Conservation (phyloP, 2,329 filamentous ascomycete genomes). For the Sphaerulina musiva region DNA sequence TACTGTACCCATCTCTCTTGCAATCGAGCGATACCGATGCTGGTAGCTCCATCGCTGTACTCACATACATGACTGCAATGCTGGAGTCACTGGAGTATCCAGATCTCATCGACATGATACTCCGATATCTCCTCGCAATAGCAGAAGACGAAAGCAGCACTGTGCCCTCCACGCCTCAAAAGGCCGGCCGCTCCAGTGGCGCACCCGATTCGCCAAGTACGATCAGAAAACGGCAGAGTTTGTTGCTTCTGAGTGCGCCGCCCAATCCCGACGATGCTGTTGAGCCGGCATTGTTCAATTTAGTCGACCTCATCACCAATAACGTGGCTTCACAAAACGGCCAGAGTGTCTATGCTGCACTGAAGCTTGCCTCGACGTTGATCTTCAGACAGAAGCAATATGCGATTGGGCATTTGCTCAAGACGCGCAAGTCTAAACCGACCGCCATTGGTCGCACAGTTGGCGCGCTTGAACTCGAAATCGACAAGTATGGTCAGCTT, state of each 20-base stretch:
- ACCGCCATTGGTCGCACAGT: constrained; percentile 56
- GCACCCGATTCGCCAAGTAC: constrained; percentile 48
- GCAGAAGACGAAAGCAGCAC: constrained; percentile 48
- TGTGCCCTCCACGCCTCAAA: constrained; percentile 41
- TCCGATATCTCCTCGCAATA: constrained; percentile 84
- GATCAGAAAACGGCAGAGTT: constrained; percentile 75
- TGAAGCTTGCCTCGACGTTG: constrained; percentile 81
- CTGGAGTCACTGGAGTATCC: constrained; percentile 87
- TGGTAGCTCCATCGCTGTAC: constrained; percentile 88
- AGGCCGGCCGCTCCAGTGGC: constrained; percentile 53
- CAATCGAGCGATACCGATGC: constrained; percentile 97
- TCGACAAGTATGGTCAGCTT: constrained; percentile 63
- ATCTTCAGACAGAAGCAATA: constrained; percentile 83
- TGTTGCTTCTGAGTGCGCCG: constrained; percentile 77
- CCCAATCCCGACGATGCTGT: constrained; percentile 66
- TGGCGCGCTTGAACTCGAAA: constrained; percentile 67
- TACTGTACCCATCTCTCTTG: constrained; percentile 90
- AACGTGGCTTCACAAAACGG: constrained; percentile 77
- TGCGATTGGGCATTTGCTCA: constrained; percentile 68
- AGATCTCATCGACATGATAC: constrained; percentile 87
- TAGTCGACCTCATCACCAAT: constrained; percentile 82
- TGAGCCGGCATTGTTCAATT: constrained; percentile 83
- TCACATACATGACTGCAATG: constrained; percentile 87
- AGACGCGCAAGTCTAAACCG: constrained; percentile 54
- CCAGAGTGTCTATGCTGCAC: constrained; percentile 81